Conservation (phyloP, 148 eudicot genomes). For the Heliosperma pusillum region DNA sequence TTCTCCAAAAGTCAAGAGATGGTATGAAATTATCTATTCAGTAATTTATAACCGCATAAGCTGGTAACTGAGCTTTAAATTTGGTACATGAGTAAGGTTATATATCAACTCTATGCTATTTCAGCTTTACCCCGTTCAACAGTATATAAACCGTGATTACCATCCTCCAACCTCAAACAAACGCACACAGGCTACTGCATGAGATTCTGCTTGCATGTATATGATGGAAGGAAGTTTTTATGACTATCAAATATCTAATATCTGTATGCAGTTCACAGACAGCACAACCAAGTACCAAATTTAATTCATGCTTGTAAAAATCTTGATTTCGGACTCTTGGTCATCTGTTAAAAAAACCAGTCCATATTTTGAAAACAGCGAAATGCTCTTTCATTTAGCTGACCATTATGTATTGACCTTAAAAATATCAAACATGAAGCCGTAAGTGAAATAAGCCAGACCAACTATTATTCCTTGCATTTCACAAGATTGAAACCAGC, state of each 20-base stretch:
- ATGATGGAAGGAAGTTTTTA: not conserved
- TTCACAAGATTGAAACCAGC: not conserved
- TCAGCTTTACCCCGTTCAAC: not conserved
- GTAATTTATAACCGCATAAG: not conserved
- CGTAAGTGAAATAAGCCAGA: not conserved
- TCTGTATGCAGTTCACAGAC: not conserved
- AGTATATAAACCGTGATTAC: not conserved
- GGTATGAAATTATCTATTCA: not conserved
- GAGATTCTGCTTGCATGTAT: not conserved
- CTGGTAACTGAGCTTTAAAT: not conserved
- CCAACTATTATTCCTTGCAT: not conserved
- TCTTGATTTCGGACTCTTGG: not conserved
- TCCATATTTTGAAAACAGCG: not conserved
- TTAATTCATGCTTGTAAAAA: slow-evolving; percentile 1
- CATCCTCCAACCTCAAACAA: not conserved
- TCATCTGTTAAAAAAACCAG: not conserved
- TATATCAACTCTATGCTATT: not conserved
- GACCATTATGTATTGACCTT: not conserved
- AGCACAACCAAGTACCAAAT: not conserved
- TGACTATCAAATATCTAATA: not conserved
- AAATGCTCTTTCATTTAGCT: not conserved
- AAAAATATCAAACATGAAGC: not conserved
- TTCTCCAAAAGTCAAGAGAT: no score
- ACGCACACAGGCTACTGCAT: not conserved
- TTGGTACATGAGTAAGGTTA: not conserved